Percentiles rank a stretch among this genome's conserved stretches.
phyloP scores from a whole-genome alignment of 2,329 filamentous ascomycete genomes.

The Capronia americana region DNA sequence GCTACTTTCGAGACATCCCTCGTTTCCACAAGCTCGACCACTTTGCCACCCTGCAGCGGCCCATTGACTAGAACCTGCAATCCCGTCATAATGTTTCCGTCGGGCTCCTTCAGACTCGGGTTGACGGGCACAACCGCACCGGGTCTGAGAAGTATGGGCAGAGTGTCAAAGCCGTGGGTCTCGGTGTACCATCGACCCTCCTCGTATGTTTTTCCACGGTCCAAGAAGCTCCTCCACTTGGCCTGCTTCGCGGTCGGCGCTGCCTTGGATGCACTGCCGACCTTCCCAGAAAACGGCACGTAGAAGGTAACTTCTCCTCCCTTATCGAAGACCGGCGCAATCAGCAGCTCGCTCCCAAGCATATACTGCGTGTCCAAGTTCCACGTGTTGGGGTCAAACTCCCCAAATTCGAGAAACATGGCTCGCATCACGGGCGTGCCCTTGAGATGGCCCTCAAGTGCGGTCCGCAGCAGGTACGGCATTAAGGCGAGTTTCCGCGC shows the following conservation, averaged over 20 bases:
- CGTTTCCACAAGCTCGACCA: slow-evolving; percentile 21
- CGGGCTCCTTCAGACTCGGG: slow-evolving; percentile 59
- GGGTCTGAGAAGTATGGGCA: slow-evolving; percentile 66
- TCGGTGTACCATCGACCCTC: slow-evolving; percentile 64
- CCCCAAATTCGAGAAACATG: slow-evolving; percentile 72
- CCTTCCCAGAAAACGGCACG: slow-evolving; percentile 49
- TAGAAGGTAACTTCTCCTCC: slow-evolving; percentile 71
- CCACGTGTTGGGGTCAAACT: slow-evolving; percentile 69
- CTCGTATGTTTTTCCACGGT: slow-evolving; percentile 50
- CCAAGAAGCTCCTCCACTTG: slow-evolving; percentile 57
- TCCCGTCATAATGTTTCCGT: slow-evolving; percentile 56
- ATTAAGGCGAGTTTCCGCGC: slow-evolving; percentile 63
- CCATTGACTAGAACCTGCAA: slow-evolving; percentile 58
- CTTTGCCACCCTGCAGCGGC: slow-evolving; percentile 63
- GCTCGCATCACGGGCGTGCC: slow-evolving; percentile 70
- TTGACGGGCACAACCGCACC: slow-evolving; percentile 49
- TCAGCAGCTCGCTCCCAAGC: slow-evolving; percentile 69
- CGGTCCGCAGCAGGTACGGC: slow-evolving; percentile 64
- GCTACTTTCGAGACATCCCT: slow-evolving; percentile 13
- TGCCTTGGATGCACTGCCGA: background rate
- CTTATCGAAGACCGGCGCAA: slow-evolving; percentile 69
- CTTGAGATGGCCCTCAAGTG: slow-evolving; percentile 56
- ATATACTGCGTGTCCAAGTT: slow-evolving; percentile 74
- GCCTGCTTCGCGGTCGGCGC: slow-evolving; percentile 57
- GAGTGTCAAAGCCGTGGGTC: slow-evolving; percentile 63